Evolutionary conservation across 2,329 filamentous ascomycete genomes (phyloP).

Genomic region (Sphaerulina vaccinii): DNA sequence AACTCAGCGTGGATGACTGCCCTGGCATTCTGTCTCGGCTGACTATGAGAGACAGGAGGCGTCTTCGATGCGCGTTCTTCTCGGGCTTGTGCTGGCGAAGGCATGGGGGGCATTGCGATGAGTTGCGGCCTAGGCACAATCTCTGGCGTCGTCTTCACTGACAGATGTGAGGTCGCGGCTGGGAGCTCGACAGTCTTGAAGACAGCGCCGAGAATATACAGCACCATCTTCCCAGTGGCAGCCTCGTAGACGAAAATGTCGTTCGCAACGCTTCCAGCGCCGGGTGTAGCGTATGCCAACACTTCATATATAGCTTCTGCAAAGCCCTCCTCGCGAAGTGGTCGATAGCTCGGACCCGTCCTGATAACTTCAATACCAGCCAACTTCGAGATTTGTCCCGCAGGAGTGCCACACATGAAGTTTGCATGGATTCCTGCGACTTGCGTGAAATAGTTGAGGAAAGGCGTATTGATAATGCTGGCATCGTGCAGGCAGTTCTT

Average conservation of each 20-base stretch:
- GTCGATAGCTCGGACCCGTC: background rate
- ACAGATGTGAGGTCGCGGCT: background rate
- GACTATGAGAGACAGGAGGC: background rate
- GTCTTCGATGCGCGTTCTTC: background rate
- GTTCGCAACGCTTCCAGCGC: background rate
- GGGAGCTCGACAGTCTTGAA: background rate
- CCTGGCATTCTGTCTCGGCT: background rate
- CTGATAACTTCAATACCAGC: conserved; percentile 1
- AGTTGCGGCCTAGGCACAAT: background rate
- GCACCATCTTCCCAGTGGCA: background rate
- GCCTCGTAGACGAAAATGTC: conserved; percentile 11
- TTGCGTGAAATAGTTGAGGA: conserved; percentile 8
- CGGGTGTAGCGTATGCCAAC: conserved; percentile 4
- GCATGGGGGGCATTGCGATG: background rate
- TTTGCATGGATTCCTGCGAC: conserved; percentile 6
- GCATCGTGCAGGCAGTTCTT: background rate
- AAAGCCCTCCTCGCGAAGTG: background rate
- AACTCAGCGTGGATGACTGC: background rate
- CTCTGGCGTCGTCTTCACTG: background rate
- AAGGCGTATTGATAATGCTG: conserved; percentile 1
- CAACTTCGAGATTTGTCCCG: background rate
- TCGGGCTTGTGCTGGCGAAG: background rate
- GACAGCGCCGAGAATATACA: conserved; percentile 8
- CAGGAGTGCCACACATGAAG: background rate
- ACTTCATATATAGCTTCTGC: conserved; percentile 1